Base-by-base conservation (phyloP, 192 early-diverging fungal species). In the Cetraspora pellucida region DNA sequence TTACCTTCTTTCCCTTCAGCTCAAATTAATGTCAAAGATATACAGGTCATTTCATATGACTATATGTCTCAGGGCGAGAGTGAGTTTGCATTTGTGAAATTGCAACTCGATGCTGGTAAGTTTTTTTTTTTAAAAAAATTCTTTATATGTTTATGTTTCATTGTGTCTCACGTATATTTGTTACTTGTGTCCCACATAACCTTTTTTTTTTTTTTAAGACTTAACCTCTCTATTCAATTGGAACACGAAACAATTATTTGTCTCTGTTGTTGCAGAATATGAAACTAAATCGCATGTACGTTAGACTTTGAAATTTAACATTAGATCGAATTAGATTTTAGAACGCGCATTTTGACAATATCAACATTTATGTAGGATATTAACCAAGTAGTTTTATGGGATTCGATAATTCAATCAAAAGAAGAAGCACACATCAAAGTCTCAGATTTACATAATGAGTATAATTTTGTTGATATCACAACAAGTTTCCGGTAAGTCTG, bases 221-320 rank as follows among this genome's bases (percentile, higher is more conserved):
- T 88, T 95, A 7, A 85, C 89, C 23, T 85, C 86, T 13, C 81
- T 93, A 28, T 96, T 94, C 81, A 90, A 94, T 77, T 96, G 94
- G 94, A 96, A 96, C 76, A 94, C 93, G 44, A 96, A 96, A 79
- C 92, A 94, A 81, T 78, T 96, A 30, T 95, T 95, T 87, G 87
- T 95, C 49, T 88, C 86, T 54, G 82, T 92, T 23, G 88, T 94
- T 10, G 92, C 87, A 11, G 93, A 96, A 76, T 96, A 93, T 79
- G 81, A 82, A 47, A 92, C 92, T 10, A 82, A 85, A 21, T 81
- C 84, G 28, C 89, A 93, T 78, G 91, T 94, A 83, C 80, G 85
- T 60, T 19, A 0, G 37, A 1, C 7, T 37, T 37, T 37, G 0
- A 37, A 60, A 50, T 25, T 46, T 46, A 28, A 47, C 27, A 55